Evolutionary conservation across 805 yeast genomes (phyloP).

Genomic region (Lachancea lanzarotensis): DNA sequence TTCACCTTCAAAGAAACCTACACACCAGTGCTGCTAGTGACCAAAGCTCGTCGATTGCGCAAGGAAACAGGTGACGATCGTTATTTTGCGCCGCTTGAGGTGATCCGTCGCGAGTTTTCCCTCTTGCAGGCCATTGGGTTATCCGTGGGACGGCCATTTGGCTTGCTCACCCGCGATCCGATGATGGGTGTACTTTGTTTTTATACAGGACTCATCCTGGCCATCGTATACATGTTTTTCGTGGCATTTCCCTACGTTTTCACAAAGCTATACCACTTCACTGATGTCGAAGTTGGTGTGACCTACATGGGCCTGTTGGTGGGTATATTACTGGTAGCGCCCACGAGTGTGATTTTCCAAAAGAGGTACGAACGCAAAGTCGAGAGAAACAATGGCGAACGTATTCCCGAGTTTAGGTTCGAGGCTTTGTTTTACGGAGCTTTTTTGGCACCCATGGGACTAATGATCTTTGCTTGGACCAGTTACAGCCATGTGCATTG

Average conservation of each 20-base stretch:
- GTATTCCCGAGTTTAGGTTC: slow-evolving; percentile 55
- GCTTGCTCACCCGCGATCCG: slow-evolving; percentile 43
- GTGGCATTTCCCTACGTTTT: slow-evolving; percentile 61
- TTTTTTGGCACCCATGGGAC: slow-evolving; percentile 51
- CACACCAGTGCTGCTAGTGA: slow-evolving; percentile 43
- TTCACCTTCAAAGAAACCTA: slow-evolving; percentile 61
- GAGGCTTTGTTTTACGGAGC: slow-evolving; percentile 62
- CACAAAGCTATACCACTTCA: slow-evolving; percentile 44
- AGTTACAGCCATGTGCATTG: slow-evolving; percentile 54
- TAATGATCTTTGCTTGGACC: slow-evolving; percentile 78
- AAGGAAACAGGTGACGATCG: slow-evolving; percentile 48
- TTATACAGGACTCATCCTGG: slow-evolving; percentile 51
- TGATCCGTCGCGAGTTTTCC: slow-evolving; percentile 39
- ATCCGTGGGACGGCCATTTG: slow-evolving; percentile 48
- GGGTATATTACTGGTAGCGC: slow-evolving; percentile 45
- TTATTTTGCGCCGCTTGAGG: slow-evolving; percentile 36
- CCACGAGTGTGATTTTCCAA: slow-evolving; percentile 40
- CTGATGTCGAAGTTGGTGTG: slow-evolving; percentile 51
- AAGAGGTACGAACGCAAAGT: slow-evolving; percentile 38
- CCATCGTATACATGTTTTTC: slow-evolving; percentile 58
- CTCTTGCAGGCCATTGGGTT: slow-evolving; percentile 35
- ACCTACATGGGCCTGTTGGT: slow-evolving; percentile 55
- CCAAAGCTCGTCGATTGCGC: slow-evolving; percentile 47
- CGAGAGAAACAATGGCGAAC: slow-evolving; percentile 39
- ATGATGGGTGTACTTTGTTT: slow-evolving; percentile 49